Percentiles rank a stretch among this genome's conserved stretches.
Evolutionary conservation across 140 eudicot genomes (phyloP).

Genomic region (Anethum foeniculum): DNA sequence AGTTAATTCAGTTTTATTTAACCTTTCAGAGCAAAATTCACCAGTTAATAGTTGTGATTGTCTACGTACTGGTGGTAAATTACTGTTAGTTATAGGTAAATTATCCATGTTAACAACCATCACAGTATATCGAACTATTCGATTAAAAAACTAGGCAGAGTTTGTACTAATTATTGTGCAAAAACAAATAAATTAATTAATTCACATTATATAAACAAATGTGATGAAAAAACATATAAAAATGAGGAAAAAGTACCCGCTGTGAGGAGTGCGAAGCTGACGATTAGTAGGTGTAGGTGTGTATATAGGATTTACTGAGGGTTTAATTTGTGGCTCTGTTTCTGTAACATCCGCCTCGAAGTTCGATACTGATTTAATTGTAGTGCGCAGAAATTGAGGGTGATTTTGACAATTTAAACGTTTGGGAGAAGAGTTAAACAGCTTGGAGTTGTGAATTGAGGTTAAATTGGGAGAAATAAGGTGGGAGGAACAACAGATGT

Average conservation of each 20-base stretch:
- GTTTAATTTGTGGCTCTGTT: slow-evolving; percentile 8
- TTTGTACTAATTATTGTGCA: neutral
- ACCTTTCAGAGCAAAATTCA: neutral
- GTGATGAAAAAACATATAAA: neutral
- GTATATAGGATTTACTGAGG: slow-evolving; percentile 45
- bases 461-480: neutral
- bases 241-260: slow-evolving; percentile 36
- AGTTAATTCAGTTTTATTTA: too few relatives aligned
- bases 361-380: neutral
- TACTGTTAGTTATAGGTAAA: neutral
- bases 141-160: neutral
- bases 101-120: neutral
- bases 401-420: neutral
- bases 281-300: slow-evolving; percentile 65
- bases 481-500: neutral
- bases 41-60: neutral
- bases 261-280: slow-evolving; percentile 75
- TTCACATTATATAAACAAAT: neutral
- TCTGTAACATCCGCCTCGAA: neutral
- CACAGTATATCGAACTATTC: neutral
- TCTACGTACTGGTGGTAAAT: neutral
- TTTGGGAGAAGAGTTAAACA: neutral
- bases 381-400: neutral
- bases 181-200: neutral
- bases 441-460: neutral